Base-by-base conservation (phyloP, 1,284 basidiomycete genomes). In the Entoloma clypeatum region DNA sequence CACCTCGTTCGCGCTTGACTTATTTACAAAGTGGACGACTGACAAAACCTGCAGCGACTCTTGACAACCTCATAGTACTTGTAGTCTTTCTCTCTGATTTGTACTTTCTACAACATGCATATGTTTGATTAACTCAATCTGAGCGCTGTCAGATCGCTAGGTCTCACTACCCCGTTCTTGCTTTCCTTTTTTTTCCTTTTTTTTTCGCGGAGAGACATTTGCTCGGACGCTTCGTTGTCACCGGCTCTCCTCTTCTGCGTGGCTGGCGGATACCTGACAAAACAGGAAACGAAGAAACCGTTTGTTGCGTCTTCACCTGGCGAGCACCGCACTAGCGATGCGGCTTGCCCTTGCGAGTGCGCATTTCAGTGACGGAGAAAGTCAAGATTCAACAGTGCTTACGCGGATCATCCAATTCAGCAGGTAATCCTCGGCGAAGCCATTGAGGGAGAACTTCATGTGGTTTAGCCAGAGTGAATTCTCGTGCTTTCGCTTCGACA, bases 281-380 rank as follows among this genome's bases (percentile, higher is more conserved):
- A 92, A 60, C 91, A 89, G 18, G 89, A 81, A 14, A 97, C 92
- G 53, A 96, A 96, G 68, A 96, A 97, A 0, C 93, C 93, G 58
- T 96, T 96, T 11, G 92, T 96, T 28, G 75, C 78, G 57, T 96
- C 92, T 47, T 87, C 86, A 25, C 79, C 82, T 0, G 92, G 89
- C 17, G 77, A 73, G 62, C 92, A 96, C n/a, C 93, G 78, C 26
- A 96, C 66, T 14, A 95, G 65, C 2, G 81, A 77, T 5, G 74
- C 67, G 2, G 89, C 83, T 47, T 82, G 63, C 5, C 64, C 84
- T 83, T 43, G 36, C 28, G 9, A 10, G 27, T 26, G 14, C 31
- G 8, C 16, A 33, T 39, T 35, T 28, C 16, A 21, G 34, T 22
- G 42, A 34, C 25, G 10, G 5, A 22, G 31, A 18, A 5, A 25